phyloP scores from a whole-genome alignment of 805 yeast genomes.

The Metschnikowia anglica region DNA sequence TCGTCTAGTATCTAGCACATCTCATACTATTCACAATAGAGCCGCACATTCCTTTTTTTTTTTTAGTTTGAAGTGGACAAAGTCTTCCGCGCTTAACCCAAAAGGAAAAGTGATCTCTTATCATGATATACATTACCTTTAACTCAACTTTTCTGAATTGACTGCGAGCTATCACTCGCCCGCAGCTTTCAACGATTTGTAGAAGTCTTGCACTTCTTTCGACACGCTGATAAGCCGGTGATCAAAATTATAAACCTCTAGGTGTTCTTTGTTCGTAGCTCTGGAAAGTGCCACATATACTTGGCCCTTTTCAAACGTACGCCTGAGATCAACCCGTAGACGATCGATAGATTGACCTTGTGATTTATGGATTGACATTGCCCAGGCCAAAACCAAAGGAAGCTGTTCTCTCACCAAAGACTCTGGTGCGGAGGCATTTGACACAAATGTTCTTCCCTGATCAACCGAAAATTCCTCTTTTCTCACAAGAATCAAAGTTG shows the following conservation, averaged over 20 bases:
- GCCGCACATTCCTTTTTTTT: too few relatives aligned
- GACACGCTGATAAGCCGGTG: slow-evolving; percentile 65
- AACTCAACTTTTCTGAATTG: not conserved
- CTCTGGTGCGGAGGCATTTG: slow-evolving; percentile 2
- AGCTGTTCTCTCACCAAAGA: slow-evolving; percentile 47
- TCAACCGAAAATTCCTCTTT: slow-evolving; percentile 37
- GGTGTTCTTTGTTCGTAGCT: slow-evolving; percentile 77
- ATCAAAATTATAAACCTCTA: slow-evolving; percentile 77
- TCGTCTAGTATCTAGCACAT: too few relatives aligned
- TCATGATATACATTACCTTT: too few relatives aligned
- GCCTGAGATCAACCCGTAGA: slow-evolving; percentile 72
- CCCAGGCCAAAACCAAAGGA: slow-evolving; percentile 94
- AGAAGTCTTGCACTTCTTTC: slow-evolving; percentile 68
- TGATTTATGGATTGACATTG: slow-evolving; percentile 90
- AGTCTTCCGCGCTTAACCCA: too few relatives aligned
- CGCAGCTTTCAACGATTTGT: slow-evolving; percentile 40
- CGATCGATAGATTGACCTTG: slow-evolving; percentile 87
- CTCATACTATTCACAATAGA: too few relatives aligned
- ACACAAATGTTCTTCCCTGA: slow-evolving; percentile 23
- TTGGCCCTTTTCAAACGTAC: slow-evolving; percentile 87
- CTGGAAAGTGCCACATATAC: slow-evolving; percentile 94
- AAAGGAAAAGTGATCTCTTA: too few relatives aligned
- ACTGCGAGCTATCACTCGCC: slow-evolving; percentile 1
- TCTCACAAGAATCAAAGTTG: slow-evolving; percentile 29
- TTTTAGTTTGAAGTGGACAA: too few relatives aligned